phyloP scores from a whole-genome alignment of 192 early-diverging fungal genomes.

The Coemansia guatemalensis region DNA sequence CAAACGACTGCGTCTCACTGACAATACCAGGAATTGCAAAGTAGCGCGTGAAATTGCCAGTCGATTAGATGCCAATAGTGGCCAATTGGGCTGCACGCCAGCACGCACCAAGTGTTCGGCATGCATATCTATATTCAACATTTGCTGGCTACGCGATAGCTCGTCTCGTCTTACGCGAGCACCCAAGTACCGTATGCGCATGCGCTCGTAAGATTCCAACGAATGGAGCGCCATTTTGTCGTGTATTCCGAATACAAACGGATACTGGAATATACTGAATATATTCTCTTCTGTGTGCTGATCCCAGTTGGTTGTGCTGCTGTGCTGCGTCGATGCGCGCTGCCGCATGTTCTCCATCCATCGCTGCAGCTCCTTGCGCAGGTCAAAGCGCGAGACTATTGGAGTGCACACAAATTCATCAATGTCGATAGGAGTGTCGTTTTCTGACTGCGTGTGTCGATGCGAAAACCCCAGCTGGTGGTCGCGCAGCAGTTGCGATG shows the following conservation, averaged over 20 bases:
- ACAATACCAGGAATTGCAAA: slow-evolving; percentile 76
- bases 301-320: no score
- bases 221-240: slow-evolving; percentile 20
- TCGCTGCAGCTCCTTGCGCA: slow-evolving; percentile 18
- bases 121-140: slow-evolving; percentile 37
- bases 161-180: slow-evolving; percentile 45
- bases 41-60: slow-evolving; percentile 14
- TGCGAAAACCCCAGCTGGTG: slow-evolving; percentile 7
- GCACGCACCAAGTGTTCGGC: slow-evolving; percentile 34
- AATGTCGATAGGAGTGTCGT: background rate
- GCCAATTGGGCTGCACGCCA: slow-evolving; percentile 31
- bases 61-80: slow-evolving; percentile 24
- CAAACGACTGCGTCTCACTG: slow-evolving; percentile 66
- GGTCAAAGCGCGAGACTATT: slow-evolving; percentile 28
- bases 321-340: background rate
- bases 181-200: slow-evolving; percentile 30
- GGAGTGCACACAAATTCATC: slow-evolving; percentile 8
- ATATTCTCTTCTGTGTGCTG: slow-evolving; percentile 21
- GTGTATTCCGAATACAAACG: slow-evolving; percentile 29
- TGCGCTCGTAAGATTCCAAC: slow-evolving; percentile 30
- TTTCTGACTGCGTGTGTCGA: background rate
- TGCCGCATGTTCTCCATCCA: slow-evolving; percentile 33
- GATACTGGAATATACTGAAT: slow-evolving; percentile 37
- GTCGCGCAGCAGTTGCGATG: slow-evolving; percentile 11
- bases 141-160: slow-evolving; percentile 29